Evolutionary conservation across 805 yeast genomes (phyloP), one percentile per base, ranked within the genome.

Genomic region (Debaryomyces hansenii): DNA sequence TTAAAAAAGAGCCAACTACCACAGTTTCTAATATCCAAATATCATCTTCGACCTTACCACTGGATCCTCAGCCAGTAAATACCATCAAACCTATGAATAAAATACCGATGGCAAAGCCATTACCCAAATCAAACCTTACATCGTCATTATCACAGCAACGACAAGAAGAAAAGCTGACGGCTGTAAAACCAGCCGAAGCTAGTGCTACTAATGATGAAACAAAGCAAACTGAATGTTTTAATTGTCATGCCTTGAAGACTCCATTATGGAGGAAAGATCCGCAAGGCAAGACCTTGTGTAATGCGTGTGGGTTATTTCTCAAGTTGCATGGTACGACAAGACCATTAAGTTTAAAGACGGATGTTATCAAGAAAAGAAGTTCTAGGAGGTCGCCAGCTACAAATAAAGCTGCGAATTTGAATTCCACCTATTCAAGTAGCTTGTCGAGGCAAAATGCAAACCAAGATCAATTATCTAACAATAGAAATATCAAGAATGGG

Each of bases 181-280:
- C 35, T n/a, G 36, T 33, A 2, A 37, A 35, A 8, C 15, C 9
- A 29, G 31, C 20, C 37, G 18, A 44, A 35, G 40, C 39, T 11
- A 37, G 27, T 35, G 29, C n/a, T 21, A 33, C 33, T 37, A 42
- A 42, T 11, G 38, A 38, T 34, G 38, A 27, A 14, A 14, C 42
- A 6, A 53, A 52, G 16, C 49, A 50, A 15, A 69, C 77, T 4
- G 79, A 76, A 51, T 82, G 86, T 59, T 67, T 67, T 46, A 82
- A 82, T 61, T 82, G 86, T 58, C 77, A 79, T 40, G 81, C 86
- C 0, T 59, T 74, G 2, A 82, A 79, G 47, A 82, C 86, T 0
- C 86, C 86, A 0, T 65, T 82, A 20, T 82, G 86, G 86, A 64
- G 86, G 38, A 72, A 80, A 56, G 84, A 81, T 55, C 75, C 82